These are phyloP conservation scores for Hypoxylon trugodes DNA, from an alignment of 495 filamentous ascomycete genomes.

Conservation along the genomic window DNA sequence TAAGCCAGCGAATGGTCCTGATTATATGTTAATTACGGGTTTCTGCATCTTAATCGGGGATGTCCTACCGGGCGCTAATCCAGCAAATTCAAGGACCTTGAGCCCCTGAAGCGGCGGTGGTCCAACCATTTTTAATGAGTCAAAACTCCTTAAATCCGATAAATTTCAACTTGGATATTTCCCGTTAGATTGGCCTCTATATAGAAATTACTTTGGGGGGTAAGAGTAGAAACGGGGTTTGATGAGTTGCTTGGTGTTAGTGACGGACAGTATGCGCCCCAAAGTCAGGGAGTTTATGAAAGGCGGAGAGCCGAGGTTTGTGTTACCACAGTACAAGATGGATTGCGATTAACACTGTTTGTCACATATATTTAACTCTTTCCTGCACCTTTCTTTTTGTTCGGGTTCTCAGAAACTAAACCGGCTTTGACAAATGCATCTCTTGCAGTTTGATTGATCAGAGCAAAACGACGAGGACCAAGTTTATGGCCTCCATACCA, in stretches of 20 bases:
- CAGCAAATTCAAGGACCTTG: slow-evolving; percentile 88
- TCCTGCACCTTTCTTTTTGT: slow-evolving; percentile 62
- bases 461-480: slow-evolving; percentile 85
- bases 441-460: slow-evolving; percentile 86
- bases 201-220: not conserved
- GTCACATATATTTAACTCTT: slow-evolving; percentile 35
- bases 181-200: not conserved
- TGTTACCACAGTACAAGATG: slow-evolving; percentile 12
- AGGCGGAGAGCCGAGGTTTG: slow-evolving; percentile 33
- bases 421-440: slow-evolving; percentile 86
- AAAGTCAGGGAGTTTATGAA: not conserved
- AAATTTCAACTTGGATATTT: not conserved
- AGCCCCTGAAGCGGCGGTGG: slow-evolving; percentile 75
- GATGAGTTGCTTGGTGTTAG: not conserved
- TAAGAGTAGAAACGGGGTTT: not conserved
- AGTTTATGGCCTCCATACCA: slow-evolving; percentile 95
- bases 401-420: slow-evolving; percentile 65
- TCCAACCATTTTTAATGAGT: slow-evolving; percentile 48
- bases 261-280: not conserved
- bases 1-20: slow-evolving; percentile 88
- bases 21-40: slow-evolving; percentile 11
- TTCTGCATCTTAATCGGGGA: not conserved
- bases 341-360: slow-evolving; percentile 15
- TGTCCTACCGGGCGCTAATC: slow-evolving; percentile 80
- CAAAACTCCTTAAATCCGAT: not conserved